Percentiles rank a stretch among this genome's conserved stretches.
Evolutionary conservation across 2,329 filamentous ascomycete species (phyloP).

Genomic region (Xylariomycetidae sp.): DNA sequence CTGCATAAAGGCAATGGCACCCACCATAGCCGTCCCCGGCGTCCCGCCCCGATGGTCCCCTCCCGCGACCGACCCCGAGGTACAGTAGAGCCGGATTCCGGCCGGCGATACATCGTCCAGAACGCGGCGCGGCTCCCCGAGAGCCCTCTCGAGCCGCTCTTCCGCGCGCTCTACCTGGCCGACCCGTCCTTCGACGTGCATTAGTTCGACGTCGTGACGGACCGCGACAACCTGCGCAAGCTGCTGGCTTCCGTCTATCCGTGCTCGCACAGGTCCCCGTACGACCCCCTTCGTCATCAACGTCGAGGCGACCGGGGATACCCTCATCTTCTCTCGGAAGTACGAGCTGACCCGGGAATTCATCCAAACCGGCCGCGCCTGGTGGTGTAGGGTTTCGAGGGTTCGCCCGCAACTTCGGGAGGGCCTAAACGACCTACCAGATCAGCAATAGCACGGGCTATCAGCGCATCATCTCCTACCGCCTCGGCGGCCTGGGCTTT

Average conservation of each 20-base stretch:
- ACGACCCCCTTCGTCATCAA: conserved; percentile 35
- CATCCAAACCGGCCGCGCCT: conserved; percentile 12
- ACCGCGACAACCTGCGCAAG: conserved; percentile 45
- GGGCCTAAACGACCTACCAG: conserved; percentile 33
- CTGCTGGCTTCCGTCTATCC: conserved; percentile 39
- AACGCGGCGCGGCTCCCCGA: conserved; percentile 40
- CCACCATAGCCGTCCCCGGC: conserved; percentile 43
- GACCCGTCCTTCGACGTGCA: conserved; percentile 35
- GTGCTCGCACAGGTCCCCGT: conserved; percentile 13
- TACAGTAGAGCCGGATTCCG: conserved; percentile 35
- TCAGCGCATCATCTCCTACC: conserved; percentile 40
- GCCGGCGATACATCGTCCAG: conserved; percentile 37
- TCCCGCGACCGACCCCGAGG: conserved; percentile 13
- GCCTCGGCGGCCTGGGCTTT: conserved; percentile 34
- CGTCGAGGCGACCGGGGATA: conserved; percentile 33
- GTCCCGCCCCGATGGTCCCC: conserved; percentile 34
- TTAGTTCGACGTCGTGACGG: conserved; percentile 36
- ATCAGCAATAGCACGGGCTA: conserved; percentile 37
- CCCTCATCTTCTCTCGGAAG: conserved; percentile 33
- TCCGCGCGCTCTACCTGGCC: conserved; percentile 35
- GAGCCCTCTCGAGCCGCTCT: conserved; percentile 41
- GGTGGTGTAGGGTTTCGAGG: conserved; percentile 33
- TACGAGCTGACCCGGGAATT: conserved; percentile 17
- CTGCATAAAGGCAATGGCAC: conserved; percentile 36
- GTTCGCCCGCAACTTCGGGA: conserved; percentile 41